Evolutionary conservation across 306 rosid genomes (phyloP).

Genomic region (Prosopis cineraria): DNA sequence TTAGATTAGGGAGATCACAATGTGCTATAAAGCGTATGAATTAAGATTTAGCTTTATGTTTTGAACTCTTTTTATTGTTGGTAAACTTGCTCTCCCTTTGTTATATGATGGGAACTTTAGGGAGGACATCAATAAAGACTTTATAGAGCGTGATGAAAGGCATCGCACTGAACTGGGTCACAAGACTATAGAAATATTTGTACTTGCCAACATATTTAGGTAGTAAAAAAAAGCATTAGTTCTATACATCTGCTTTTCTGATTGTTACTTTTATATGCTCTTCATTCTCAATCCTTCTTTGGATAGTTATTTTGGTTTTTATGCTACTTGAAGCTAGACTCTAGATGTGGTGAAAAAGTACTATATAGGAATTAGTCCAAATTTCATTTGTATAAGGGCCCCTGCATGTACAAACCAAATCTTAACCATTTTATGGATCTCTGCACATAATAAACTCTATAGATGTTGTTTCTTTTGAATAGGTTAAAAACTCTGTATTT

Average conservation of each 20-base stretch:
- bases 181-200: slow-evolving; percentile 97
- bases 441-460: not conserved
- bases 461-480: slow-evolving; percentile 18
- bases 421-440: too few species aligned
- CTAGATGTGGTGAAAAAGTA: not conserved
- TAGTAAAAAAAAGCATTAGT: slow-evolving; percentile 29
- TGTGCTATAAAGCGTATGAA: not conserved
- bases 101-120: slow-evolving; percentile 88
- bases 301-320: not conserved
- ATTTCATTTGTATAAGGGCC: too few species aligned
- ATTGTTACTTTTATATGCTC: slow-evolving; percentile 14
- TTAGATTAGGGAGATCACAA: slow-evolving; percentile 1
- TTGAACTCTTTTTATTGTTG: slow-evolving; percentile 27
- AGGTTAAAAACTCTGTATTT: not conserved
- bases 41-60: slow-evolving; percentile 26
- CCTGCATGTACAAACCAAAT: too few species aligned
- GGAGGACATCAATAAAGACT: slow-evolving; percentile 92
- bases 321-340: slow-evolving; percentile 4
- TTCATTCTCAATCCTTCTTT: slow-evolving; percentile 16
- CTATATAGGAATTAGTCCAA: too few species aligned
- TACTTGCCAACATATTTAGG: slow-evolving; percentile 96
- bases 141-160: slow-evolving; percentile 94
- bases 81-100: slow-evolving; percentile 15
- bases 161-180: slow-evolving; percentile 97
- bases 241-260: slow-evolving; percentile 17